Conservation (phyloP, 352 stramenopile species). For the Globisporangium abappressorium region DNA sequence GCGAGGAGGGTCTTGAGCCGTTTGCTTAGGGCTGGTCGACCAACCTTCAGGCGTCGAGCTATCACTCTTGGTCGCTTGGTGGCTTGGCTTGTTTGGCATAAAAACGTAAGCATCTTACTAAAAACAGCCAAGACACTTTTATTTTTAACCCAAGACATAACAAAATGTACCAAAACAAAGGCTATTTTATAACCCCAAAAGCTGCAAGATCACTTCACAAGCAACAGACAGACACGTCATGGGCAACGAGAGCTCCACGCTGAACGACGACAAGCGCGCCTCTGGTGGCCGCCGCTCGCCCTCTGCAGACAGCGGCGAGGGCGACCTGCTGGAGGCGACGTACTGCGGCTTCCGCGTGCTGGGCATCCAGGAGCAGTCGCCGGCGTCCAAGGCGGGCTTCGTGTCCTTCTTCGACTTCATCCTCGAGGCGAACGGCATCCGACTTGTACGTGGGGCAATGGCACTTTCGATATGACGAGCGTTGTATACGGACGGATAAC, state of each 20-base stretch:
- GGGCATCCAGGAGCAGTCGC: slow-evolving; percentile 95
- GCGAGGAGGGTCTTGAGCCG: too few species aligned
- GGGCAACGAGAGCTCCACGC: slow-evolving; percentile 51
- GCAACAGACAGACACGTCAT: slow-evolving; percentile 19
- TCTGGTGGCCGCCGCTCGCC: slow-evolving; percentile 11
- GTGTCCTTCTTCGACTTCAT: slow-evolving; percentile 99
- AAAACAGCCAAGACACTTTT: too few species aligned
- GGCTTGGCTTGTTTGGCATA: too few species aligned
- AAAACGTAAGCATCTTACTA: too few species aligned
- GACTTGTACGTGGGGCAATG: slow-evolving; percentile 36
- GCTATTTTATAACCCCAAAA: neutral
- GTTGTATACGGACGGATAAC: neutral
- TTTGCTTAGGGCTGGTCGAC: too few species aligned
- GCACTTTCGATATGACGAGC: neutral
- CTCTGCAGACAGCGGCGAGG: slow-evolving; percentile 13
- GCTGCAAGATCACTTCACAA: neutral
- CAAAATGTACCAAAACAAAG: neutral
- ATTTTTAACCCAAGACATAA: neutral
- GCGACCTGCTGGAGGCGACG: slow-evolving; percentile 50
- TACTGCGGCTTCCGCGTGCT: slow-evolving; percentile 93
- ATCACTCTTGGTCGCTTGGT: too few species aligned
- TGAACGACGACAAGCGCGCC: slow-evolving; percentile 12
- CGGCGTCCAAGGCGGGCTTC: slow-evolving; percentile 89
- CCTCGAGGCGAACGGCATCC: slow-evolving; percentile 91
- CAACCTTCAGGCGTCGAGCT: too few species aligned